These are phyloP conservation scores for Zelonia costaricensis DNA, from an alignment of 208 protist species.

Conservation along the genomic window DNA sequence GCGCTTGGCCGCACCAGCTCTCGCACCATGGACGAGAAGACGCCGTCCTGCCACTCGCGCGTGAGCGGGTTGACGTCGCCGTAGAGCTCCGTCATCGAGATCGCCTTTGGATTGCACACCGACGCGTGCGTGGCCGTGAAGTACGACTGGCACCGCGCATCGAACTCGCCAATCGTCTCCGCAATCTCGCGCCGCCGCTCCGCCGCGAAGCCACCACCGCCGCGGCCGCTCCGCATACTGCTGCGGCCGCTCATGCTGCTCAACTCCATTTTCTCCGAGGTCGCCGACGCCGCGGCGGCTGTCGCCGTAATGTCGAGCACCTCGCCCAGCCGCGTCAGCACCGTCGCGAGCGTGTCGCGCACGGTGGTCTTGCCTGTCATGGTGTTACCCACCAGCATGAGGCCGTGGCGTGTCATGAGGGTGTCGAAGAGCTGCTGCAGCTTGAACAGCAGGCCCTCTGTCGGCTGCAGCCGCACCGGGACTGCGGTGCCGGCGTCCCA, in stretches of 20 bases:
- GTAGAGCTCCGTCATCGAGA: constrained; percentile 96
- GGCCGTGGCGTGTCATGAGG: constrained; percentile 85
- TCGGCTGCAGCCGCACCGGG: constrained; percentile 58
- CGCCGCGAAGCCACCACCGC: not conserved
- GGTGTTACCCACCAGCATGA: constrained; percentile 96
- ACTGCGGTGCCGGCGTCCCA: constrained; percentile 1
- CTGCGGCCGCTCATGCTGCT: not conserved
- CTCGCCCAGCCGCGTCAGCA: constrained; percentile 60
- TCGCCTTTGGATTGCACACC: constrained; percentile 94
- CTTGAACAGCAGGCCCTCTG: constrained; percentile 82
- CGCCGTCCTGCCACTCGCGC: constrained; percentile 96
- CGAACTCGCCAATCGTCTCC: constrained; percentile 30
- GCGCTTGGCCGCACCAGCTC: constrained; percentile 68
- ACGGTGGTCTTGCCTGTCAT: constrained; percentile 94
- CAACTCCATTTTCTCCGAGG: too few species aligned
- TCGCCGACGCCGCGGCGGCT: not conserved
- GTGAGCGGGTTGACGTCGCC: constrained; percentile 94
- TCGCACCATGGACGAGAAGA: constrained; percentile 92
- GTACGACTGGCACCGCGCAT: constrained; percentile 60
- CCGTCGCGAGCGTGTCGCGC: constrained; percentile 69
- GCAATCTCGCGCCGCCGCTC: not conserved
- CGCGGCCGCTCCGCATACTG: constrained; percentile 6
- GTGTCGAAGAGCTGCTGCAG: constrained; percentile 94
- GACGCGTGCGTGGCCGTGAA: constrained; percentile 64
- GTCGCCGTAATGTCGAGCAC: constrained; percentile 5